Evolutionary conservation across 164 flowering plant species (phyloP).

Genomic region (Magnolia kwangsiensis): DNA sequence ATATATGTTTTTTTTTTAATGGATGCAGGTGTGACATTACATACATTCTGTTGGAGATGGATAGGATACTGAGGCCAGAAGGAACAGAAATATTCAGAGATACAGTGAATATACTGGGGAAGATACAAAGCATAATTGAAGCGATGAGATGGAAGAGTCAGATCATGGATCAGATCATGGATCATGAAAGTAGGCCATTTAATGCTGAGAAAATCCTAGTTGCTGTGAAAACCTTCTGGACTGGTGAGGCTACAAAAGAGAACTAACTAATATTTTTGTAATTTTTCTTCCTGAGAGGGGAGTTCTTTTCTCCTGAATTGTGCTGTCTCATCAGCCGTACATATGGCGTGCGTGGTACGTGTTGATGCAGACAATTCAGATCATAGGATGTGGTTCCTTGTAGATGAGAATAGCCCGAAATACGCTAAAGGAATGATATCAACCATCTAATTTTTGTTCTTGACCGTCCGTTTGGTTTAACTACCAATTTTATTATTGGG

Average conservation of each 20-base stretch:
- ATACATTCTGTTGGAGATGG: conserved; percentile 88
- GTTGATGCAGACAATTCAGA: too few relatives aligned
- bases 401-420: too few relatives aligned
- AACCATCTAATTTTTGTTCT: too few relatives aligned
- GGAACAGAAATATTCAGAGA: conserved; percentile 92
- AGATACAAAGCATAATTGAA: conserved; percentile 64
- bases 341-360: too few relatives aligned
- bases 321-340: too few relatives aligned
- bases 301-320: too few relatives aligned
- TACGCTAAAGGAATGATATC: too few relatives aligned
- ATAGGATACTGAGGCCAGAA: conserved; percentile 91
- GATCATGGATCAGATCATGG: conserved; percentile 71
- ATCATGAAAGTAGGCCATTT: conserved; percentile 93
- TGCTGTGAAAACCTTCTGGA: conserved; percentile 88
- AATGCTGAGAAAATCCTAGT: conserved; percentile 91
- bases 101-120: conserved; percentile 70
- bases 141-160: conserved; percentile 93
- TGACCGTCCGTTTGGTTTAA: too few relatives aligned
- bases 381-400: too few relatives aligned
- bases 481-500: too few relatives aligned
- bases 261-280: background rate
- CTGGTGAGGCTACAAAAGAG: conserved; percentile 42
- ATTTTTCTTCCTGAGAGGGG: background rate
- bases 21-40: conserved; percentile 78
- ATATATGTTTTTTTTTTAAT: too few relatives aligned